phyloP scores from a whole-genome alignment of 331 rosid genomes.

The Pyrus hybrid region DNA sequence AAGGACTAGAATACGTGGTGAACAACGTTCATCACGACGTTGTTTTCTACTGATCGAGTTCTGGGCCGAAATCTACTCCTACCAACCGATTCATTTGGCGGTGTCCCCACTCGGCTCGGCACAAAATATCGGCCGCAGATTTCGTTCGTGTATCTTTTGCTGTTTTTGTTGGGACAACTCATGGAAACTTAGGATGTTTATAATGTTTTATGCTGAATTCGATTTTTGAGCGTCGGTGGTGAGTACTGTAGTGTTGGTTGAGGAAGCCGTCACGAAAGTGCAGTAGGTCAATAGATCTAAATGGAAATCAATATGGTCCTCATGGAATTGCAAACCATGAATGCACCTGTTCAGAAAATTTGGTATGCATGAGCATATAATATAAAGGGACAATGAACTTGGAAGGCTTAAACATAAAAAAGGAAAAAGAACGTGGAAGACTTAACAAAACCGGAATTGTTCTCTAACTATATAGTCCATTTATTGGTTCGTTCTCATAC shows the following conservation, averaged over 20 bases:
- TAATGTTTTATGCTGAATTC: slow-evolving; percentile 6
- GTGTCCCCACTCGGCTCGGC: slow-evolving; percentile 41
- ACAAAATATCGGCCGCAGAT: slow-evolving; percentile 22
- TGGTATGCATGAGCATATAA: not conserved
- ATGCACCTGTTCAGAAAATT: not conserved
- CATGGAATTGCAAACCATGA: not conserved
- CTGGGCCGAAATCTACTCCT: not conserved
- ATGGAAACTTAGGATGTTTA: not conserved
- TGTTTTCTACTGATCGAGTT: not conserved
- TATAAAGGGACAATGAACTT: slow-evolving; percentile 4
- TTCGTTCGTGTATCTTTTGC: slow-evolving; percentile 14
- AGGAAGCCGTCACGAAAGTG: slow-evolving; percentile 25
- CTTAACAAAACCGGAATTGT: not conserved
- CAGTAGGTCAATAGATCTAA: not conserved
- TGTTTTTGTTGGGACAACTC: not conserved
- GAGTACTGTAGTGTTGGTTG: not conserved
- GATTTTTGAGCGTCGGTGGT: slow-evolving; percentile 40
- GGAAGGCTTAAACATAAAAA: not conserved
- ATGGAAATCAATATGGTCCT: not conserved
- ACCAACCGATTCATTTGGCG: slow-evolving; percentile 40
- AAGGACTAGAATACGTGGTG: slow-evolving; percentile 3
- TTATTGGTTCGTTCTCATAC: not conserved
- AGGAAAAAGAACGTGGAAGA: not conserved
- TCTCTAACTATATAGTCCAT: not conserved
- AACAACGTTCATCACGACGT: slow-evolving; percentile 3